Base-by-base conservation (phyloP, 2,329 filamentous ascomycete species). In the Aureobasidium sp. region DNA sequence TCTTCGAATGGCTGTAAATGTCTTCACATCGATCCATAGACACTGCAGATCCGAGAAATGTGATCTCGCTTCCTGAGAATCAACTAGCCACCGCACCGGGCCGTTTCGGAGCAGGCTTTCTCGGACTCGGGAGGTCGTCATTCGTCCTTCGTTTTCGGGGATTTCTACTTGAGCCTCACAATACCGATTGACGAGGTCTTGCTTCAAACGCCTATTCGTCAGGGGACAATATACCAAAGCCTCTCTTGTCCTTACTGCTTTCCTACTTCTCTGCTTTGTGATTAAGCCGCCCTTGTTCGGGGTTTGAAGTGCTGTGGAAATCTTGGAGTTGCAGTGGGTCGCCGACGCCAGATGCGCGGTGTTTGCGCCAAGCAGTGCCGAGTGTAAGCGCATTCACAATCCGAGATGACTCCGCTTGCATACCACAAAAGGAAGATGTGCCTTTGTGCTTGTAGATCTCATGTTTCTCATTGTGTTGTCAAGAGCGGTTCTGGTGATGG, bases 41-140 rank as follows among this genome's bases (percentile, higher is more conserved):
- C 23, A 17, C 8, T 19, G n/a, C 9, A 15, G n/a, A 42, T 42
- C n/a, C 17, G 2, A 6, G 8, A 19, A 29, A 11, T n/a, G n/a
- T 19, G 35, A 43, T 9, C 51, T 54, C 51, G 51, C 51, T 43
- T 54, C 25, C 9, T 54, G 50, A 42, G 37, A 42, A 51, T 11
- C 21, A 4, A 27, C 49, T 33, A 29, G 15, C n/a, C 38, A 15
- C 38, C 47, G 3, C 23, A 54, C 23, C 50, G 51, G 51, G 51
- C 51, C 37, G 51, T 29, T 54, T 54, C 51, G 51, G 51, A 54
- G 51, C 49, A 35, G n/a, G 29, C 23, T 35, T 19, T 38, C 35
- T 27, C 49, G 21, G 23, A 19, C 31, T 13, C 19, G n/a, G 7
- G 17, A n/a, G 25, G 10, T 54, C 37, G 38, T 43, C 17, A n/a